These are phyloP conservation scores for Megacollybia platyphylla DNA, from an alignment of 1,284 basidiomycete species.

Conservation along the genomic window DNA sequence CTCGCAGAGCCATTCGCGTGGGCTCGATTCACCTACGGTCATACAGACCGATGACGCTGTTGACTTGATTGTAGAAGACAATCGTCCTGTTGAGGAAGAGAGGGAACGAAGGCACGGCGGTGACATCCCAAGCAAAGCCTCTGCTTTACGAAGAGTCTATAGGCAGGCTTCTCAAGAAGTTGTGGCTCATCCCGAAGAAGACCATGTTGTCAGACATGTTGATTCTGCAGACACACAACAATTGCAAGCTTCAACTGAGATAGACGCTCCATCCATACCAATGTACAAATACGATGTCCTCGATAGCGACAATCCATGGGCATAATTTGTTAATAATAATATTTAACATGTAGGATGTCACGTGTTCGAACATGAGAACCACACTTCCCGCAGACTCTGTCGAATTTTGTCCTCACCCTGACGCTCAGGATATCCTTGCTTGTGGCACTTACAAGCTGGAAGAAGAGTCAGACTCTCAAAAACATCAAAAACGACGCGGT, in stretches of 20 bases:
- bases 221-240: conserved; percentile 3
- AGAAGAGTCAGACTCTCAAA: conserved; percentile 8
- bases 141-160: too few relatives aligned
- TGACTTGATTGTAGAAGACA: conserved; percentile 66
- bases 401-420: conserved; percentile 74
- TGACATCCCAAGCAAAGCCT: background rate
- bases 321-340: conserved; percentile 8
- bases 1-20: conserved; percentile 1
- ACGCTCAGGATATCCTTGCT: conserved; percentile 53
- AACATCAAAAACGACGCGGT: conserved; percentile 34
- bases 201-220: conserved; percentile 9
- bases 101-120: background rate
- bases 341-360: background rate
- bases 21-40: conserved; percentile 18
- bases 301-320: conserved; percentile 25
- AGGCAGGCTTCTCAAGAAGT: conserved; percentile 6
- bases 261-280: conserved; percentile 20
- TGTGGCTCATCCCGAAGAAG: conserved; percentile 17
- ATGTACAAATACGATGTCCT: conserved; percentile 8
- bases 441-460: conserved; percentile 85
- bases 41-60: conserved; percentile 59
- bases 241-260: conserved; percentile 10
- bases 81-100: conserved; percentile 8
- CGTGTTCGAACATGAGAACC: conserved; percentile 36
- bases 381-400: conserved; percentile 78